Percentiles rank a stretch among this genome's conserved stretches.
phyloP scores from a whole-genome alignment of 495 filamentous ascomycete genomes.

The Aspergillus cristatus region DNA sequence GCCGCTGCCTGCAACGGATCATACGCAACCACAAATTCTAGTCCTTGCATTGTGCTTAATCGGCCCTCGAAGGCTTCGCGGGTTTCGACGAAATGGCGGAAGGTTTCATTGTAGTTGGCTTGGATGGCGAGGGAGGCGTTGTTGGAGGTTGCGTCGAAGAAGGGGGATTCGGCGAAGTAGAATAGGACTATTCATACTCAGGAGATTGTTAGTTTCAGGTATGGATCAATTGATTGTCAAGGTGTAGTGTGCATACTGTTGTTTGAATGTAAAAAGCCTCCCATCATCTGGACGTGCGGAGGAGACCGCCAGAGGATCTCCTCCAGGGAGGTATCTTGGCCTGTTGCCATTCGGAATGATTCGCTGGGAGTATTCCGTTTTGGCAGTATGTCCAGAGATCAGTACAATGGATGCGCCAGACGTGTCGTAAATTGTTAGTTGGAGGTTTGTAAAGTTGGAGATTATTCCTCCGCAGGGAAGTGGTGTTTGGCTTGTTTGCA shows the following conservation, averaged over 20 bases:
- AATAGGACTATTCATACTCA: slow-evolving; percentile 63
- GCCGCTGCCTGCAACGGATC: slow-evolving; percentile 57
- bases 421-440: too few relatives aligned
- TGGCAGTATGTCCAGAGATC: background rate
- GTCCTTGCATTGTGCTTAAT: slow-evolving; percentile 67
- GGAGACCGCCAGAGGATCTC: slow-evolving; percentile 70
- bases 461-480: slow-evolving; percentile 9
- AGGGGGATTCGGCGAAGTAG: slow-evolving; percentile 85
- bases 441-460: background rate
- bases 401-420: background rate
- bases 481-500: slow-evolving; percentile 34
- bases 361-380: background rate
- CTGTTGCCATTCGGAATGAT: slow-evolving; percentile 17
- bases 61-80: slow-evolving; percentile 71
- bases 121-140: slow-evolving; percentile 72
- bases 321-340: slow-evolving; percentile 57
- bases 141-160: slow-evolving; percentile 84
- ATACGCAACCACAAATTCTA: slow-evolving; percentile 74
- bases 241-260: slow-evolving; percentile 26
- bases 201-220: background rate
- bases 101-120: slow-evolving; percentile 62
- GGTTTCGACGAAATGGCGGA: slow-evolving; percentile 52
- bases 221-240: background rate
- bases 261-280: slow-evolving; percentile 42
- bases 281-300: slow-evolving; percentile 49